Conservation (phyloP, 768 basidiomycete genomes). For the Rhodosporidiobolus odoratus region DNA sequence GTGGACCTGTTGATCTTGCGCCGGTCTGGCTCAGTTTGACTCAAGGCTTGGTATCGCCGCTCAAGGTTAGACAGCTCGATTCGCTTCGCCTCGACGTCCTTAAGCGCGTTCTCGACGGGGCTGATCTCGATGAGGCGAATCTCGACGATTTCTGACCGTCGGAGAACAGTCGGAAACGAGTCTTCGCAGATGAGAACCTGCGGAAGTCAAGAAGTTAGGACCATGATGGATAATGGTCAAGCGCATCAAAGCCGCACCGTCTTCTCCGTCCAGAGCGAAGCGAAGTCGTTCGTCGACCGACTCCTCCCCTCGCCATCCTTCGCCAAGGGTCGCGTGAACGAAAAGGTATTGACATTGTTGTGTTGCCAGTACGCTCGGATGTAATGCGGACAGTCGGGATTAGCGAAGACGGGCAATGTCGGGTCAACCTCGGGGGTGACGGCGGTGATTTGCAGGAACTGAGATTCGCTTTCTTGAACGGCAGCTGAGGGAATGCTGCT, state of each 20-base stretch:
- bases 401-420: constrained; percentile 61
- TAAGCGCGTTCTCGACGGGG: constrained; percentile 74
- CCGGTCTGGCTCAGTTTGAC: constrained; percentile 56
- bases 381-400: constrained; percentile 30
- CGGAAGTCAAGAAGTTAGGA: not conserved
- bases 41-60: constrained; percentile 67
- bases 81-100: constrained; percentile 73
- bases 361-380: constrained; percentile 76
- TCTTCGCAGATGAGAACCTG: constrained; percentile 65
- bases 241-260: constrained; percentile 47
- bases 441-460: constrained; percentile 81
- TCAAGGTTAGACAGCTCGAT: constrained; percentile 67
- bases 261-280: constrained; percentile 70
- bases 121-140: constrained; percentile 69
- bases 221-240: not conserved
- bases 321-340: constrained; percentile 63
- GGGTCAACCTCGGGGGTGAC: constrained; percentile 79
- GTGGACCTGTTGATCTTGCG: constrained; percentile 43
- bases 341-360: constrained; percentile 78
- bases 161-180: constrained; percentile 81
- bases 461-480: constrained; percentile 68
- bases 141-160: constrained; percentile 76
- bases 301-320: constrained; percentile 54
- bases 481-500: constrained; percentile 73
- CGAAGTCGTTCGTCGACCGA: constrained; percentile 26